Percentiles rank a stretch among this genome's conserved stretches.
phyloP scores from a whole-genome alignment of 2,329 filamentous ascomycete species.

The Ambrosiella cleistominuta region DNA sequence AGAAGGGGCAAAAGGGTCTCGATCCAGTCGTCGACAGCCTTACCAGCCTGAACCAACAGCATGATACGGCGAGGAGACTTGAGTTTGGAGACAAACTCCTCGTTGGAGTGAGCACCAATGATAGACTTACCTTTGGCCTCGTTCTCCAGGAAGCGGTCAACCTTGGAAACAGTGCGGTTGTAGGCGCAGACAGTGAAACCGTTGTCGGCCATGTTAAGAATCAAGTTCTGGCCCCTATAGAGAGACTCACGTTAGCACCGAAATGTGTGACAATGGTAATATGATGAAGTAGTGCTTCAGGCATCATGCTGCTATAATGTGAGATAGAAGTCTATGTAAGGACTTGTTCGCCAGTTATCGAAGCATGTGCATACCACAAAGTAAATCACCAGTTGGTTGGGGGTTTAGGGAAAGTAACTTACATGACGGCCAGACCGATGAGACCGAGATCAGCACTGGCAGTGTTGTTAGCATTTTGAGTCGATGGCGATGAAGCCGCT shows the following conservation, averaged over 20 bases:
- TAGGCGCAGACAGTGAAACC: conserved; percentile 95
- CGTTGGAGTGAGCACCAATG: conserved; percentile 76
- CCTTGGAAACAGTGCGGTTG: conserved; percentile 98
- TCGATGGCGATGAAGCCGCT: conserved; percentile 11
- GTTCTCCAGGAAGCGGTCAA: conserved; percentile 82
- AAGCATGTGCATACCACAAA: background rate
- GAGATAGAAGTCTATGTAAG: background rate
- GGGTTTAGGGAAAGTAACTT: conserved; percentile 21
- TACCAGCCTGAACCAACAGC: conserved; percentile 96
- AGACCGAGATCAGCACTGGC: conserved; percentile 75
- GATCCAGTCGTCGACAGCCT: conserved; percentile 97
- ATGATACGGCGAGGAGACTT: conserved; percentile 95
- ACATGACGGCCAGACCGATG: conserved; percentile 84
- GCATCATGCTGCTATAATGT: background rate
- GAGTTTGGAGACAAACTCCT: conserved; percentile 92
- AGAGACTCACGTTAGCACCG: conserved; percentile 11
- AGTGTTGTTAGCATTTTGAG: conserved; percentile 35
- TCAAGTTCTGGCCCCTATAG: conserved; percentile 60
- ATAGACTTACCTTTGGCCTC: conserved; percentile 92
- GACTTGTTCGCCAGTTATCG: background rate
- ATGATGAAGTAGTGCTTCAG: background rate
- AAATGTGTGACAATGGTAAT: background rate
- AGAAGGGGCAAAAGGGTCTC: conserved; percentile 76
- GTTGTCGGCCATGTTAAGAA: conserved; percentile 76
- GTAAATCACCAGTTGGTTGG: background rate